phyloP scores from a whole-genome alignment of 345 rosid species.

The Eucalyptus paniculata region DNA sequence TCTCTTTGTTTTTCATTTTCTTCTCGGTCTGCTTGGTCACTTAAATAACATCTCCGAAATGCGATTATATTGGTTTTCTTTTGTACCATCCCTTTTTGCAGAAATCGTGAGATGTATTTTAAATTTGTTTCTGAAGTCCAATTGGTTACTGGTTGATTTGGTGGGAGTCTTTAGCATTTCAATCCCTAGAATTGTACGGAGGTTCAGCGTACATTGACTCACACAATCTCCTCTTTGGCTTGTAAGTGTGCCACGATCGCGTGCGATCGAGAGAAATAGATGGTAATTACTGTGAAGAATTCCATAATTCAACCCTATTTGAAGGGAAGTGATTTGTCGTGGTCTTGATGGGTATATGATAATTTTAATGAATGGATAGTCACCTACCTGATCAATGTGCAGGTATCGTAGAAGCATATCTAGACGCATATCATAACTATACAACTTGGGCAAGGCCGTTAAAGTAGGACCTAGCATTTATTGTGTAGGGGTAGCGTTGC shows the following conservation, averaged over 20 bases:
- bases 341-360: not conserved
- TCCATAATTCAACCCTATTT: not conserved
- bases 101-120: not conserved
- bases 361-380: not conserved
- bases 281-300: not conserved
- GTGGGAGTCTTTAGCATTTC: not conserved
- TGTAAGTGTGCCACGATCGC: not conserved
- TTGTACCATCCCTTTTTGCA: not conserved
- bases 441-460: not conserved
- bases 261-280: not conserved
- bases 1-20: not conserved
- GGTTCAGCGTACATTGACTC: not conserved
- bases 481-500: not conserved
- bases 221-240: not conserved
- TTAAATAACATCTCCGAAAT: not conserved
- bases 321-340: not conserved
- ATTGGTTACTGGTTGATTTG: not conserved
- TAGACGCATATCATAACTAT: not conserved
- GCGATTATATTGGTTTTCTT: not conserved
- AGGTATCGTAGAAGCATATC: not conserved
- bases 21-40: not conserved
- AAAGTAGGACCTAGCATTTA: not conserved
- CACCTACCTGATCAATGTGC: not conserved
- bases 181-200: not conserved
- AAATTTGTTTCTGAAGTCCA: not conserved